Evolutionary conservation across 208 protist species (phyloP).

Genomic region (Acanthamoeba lenticulata): DNA sequence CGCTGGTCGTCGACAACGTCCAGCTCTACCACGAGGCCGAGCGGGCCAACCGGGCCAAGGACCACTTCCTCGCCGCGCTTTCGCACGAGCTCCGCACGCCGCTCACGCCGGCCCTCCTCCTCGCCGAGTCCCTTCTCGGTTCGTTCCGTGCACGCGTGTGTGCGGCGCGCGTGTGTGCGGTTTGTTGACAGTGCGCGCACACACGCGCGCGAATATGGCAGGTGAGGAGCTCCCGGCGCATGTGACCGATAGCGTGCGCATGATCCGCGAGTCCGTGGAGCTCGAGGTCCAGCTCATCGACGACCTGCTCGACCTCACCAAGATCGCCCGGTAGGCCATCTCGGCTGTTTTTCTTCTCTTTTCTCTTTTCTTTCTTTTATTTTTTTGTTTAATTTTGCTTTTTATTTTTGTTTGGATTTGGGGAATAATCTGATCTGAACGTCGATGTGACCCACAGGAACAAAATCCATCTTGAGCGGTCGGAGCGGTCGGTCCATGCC

Average conservation of each 20-base stretch:
- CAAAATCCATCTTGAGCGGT: background rate
- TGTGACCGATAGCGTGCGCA: background rate
- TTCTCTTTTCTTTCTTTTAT: background rate
- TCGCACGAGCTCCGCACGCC: background rate
- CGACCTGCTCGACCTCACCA: background rate
- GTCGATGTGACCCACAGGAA: background rate
- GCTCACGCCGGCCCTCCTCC: background rate
- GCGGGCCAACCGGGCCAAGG: background rate
- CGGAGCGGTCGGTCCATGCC: background rate
- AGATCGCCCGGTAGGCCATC: background rate
- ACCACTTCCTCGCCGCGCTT: slow-evolving; percentile 1
- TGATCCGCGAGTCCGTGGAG: background rate
- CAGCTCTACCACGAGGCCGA: background rate
- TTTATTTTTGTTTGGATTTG: too few species aligned
- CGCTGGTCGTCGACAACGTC: background rate
- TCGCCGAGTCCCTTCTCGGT: background rate
- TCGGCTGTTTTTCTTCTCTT: too few species aligned
- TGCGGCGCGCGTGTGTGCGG: too few species aligned
- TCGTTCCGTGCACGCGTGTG: too few species aligned
- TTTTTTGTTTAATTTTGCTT: too few species aligned
- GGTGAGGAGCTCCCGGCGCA: background rate
- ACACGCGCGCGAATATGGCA: too few species aligned
- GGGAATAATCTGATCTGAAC: too few species aligned
- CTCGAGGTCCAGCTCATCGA: background rate
- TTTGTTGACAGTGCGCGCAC: too few species aligned